These are phyloP conservation scores for Kandelia obovata DNA, from an alignment of 345 rosid species.

Conservation along the genomic window DNA sequence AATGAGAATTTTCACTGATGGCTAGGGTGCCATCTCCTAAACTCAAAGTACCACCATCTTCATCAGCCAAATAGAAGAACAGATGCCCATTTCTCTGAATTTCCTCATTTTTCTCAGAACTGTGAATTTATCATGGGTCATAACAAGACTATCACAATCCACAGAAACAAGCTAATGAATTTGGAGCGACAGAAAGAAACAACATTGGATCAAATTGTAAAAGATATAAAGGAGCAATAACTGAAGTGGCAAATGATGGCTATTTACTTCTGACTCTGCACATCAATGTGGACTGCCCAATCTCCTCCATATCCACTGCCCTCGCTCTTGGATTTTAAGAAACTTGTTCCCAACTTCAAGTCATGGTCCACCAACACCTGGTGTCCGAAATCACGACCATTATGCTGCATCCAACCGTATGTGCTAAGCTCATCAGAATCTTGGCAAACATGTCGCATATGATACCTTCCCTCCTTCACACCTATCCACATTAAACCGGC, in stretches of 20 bases:
- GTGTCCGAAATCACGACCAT: constrained; percentile 84
- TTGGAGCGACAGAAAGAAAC: neutral
- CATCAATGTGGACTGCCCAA: constrained; percentile 73
- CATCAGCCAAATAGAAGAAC: constrained; percentile 86
- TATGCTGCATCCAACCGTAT: constrained; percentile 84
- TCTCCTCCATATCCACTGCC: constrained; percentile 95
- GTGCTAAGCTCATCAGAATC: constrained; percentile 58
- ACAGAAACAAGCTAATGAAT: neutral
- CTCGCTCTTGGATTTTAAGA: constrained; percentile 63
- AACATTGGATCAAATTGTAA: neutral
- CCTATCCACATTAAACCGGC: constrained; percentile 97
- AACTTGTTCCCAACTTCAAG: constrained; percentile 62
- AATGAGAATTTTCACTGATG: constrained; percentile 37
- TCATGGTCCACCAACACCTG: constrained; percentile 69
- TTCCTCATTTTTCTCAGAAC: constrained; percentile 43
- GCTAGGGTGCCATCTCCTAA: constrained; percentile 34
- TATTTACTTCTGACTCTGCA: constrained; percentile 45
- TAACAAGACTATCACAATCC: neutral
- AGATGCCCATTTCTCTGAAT: constrained; percentile 52
- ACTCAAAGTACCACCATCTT: constrained; percentile 56
- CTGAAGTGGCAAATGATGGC: neutral
- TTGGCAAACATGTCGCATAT: constrained; percentile 78
- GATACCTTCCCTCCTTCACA: constrained; percentile 59
- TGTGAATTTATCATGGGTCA: constrained; percentile 17
- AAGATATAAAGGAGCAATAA: neutral